Base-by-base conservation (phyloP, 768 basidiomycete species). In the Gloeostereum incarnatum region DNA sequence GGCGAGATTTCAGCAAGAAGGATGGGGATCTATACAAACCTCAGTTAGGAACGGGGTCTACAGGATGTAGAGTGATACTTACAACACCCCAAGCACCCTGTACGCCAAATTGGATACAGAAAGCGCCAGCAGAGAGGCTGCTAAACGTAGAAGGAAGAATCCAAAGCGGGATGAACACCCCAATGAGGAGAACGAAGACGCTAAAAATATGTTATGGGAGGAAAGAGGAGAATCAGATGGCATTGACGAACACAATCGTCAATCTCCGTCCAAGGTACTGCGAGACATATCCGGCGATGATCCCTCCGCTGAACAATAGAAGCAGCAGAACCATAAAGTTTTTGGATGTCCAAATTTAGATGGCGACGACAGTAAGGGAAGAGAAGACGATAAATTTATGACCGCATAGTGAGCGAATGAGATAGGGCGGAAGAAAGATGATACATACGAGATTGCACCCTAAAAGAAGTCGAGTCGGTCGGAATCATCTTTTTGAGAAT, bases 11-110 rank as follows among this genome's bases (percentile, higher is more conserved):
- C 90, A 9, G 77, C 69, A 16, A 93, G 66, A 55, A 81, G 83
- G 49, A 90, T 82, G 2, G 89, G 88, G 40, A 71, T 66, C 67
- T 69, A 42, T 3, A 40, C 19, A 11, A 19, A 10, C n/a, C n/a
- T n/a, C n/a, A 35, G n/a, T 5, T n/a, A 10, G 20, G 68, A 66
- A 4, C 66, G 73, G 1, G 66, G 68, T 40, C 69, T 53, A 52
- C 73, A 60, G 60, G 29, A 73, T n/a, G 62, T 47, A 64, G 69
- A 45, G 68, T 64, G 9, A 66, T 64, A 54, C 81, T 46, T 51
- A 88, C 84, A 8, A 88, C 80, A 49, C 87, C 87, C 85, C 86
- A 90, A 25, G 87, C 89, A 2, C 88, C 89, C 54, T 94, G 91
- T 0, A 93, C 86, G 36, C 86, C 87, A 46, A 87, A 75, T 51